phyloP scores from a whole-genome alignment of 2,329 filamentous ascomycete species.

The Phyllosticta citriasiana region DNA sequence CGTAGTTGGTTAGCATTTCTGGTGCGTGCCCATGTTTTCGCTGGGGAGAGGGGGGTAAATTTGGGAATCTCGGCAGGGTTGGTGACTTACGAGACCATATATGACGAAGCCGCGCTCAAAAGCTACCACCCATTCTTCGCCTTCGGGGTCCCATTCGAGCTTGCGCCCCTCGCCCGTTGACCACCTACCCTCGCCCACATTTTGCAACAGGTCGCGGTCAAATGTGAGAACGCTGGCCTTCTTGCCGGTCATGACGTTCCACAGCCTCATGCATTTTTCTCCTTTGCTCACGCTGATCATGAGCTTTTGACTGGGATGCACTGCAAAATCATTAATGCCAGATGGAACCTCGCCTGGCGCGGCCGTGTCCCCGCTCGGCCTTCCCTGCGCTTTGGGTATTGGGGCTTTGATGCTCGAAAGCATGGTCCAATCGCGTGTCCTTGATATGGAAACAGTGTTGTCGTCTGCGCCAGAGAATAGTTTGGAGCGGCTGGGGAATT shows the following conservation, averaged over 20 bases:
- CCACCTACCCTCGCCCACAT: slow-evolving; percentile 66
- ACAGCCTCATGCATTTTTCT: slow-evolving; percentile 83
- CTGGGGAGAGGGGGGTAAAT: neutral
- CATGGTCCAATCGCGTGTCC: slow-evolving; percentile 81
- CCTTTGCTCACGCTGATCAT: slow-evolving; percentile 89
- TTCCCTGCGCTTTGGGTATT: slow-evolving; percentile 65
- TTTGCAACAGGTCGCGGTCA: slow-evolving; percentile 57
- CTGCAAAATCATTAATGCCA: slow-evolving; percentile 90
- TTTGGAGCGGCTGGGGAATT: slow-evolving; percentile 79
- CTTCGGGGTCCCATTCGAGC: slow-evolving; percentile 68
- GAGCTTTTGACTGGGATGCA: slow-evolving; percentile 92
- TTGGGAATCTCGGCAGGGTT: neutral
- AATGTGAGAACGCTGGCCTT: slow-evolving; percentile 92
- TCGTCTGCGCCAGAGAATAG: slow-evolving; percentile 83
- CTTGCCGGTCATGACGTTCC: slow-evolving; percentile 94
- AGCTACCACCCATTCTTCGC: slow-evolving; percentile 76
- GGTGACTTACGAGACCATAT: slow-evolving; percentile 58
- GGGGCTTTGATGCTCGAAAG: slow-evolving; percentile 84
- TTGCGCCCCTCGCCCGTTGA: slow-evolving; percentile 71
- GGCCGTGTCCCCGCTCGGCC: slow-evolving; percentile 84
- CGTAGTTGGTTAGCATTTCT: neutral
- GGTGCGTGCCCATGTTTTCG: neutral
- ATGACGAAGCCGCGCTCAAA: slow-evolving; percentile 80
- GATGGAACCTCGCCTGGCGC: slow-evolving; percentile 68
- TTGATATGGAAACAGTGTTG: slow-evolving; percentile 78